A percentile compares a stretch with the other conserved stretches of the same genome.
phyloP scores from a whole-genome alignment of 2,329 filamentous ascomycete genomes.

The Mollisia scopiformis region DNA sequence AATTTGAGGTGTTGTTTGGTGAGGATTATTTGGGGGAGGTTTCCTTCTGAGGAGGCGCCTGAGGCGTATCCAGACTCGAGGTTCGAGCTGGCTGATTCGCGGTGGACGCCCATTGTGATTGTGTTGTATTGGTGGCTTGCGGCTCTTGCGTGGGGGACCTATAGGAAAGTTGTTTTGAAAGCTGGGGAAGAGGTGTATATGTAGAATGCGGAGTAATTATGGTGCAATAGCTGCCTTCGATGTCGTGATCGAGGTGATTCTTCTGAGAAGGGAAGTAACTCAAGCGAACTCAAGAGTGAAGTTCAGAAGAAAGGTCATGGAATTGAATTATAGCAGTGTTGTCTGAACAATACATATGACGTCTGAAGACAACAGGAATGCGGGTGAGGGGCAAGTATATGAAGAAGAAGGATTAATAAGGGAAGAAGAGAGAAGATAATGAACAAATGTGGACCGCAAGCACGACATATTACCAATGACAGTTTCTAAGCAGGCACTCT shows the following conservation, averaged over 20 bases:
- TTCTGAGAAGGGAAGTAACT: not conserved
- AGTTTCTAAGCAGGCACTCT: not conserved
- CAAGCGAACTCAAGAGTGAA: not conserved
- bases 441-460: constrained; percentile 5
- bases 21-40: constrained; percentile 79
- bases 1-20: constrained; percentile 86
- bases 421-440: not conserved
- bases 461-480: constrained; percentile 11
- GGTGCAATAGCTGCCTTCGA: constrained; percentile 14
- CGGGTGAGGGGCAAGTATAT: constrained; percentile 1
- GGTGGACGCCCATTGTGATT: constrained; percentile 31
- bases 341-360: constrained; percentile 2
- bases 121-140: not conserved
- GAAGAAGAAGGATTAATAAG: not conserved
- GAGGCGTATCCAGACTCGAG: constrained; percentile 86
- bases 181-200: constrained; percentile 13
- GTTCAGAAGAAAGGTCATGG: not conserved
- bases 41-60: constrained; percentile 58
- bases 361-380: not conserved
- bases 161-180: not conserved
- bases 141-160: not conserved
- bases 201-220: not conserved
- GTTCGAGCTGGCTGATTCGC: constrained; percentile 46
- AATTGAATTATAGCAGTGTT: not conserved
- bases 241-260: constrained; percentile 14